phyloP scores from a whole-genome alignment of 2,329 filamentous ascomycete species.

The Lecanicillium sp. region DNA sequence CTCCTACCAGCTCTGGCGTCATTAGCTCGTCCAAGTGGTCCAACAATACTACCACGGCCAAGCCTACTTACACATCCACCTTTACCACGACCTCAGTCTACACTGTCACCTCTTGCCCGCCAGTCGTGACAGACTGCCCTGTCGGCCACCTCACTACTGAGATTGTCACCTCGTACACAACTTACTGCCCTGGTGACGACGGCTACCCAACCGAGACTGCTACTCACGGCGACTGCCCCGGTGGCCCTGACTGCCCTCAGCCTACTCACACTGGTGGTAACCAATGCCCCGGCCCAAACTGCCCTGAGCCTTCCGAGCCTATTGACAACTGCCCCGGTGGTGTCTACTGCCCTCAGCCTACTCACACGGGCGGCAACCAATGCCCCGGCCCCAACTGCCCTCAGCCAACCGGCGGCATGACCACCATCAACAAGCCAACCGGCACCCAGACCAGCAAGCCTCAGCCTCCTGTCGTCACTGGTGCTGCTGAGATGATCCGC shows the following conservation, averaged over 20 bases:
- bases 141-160: conserved; percentile 17
- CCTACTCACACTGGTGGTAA: not conserved
- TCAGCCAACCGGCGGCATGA: conserved; percentile 4
- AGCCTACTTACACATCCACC: conserved; percentile 22
- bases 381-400: conserved; percentile 3
- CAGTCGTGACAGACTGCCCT: conserved; percentile 35
- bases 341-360: conserved; percentile 5
- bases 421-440: conserved; percentile 3
- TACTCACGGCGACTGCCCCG: conserved; percentile 9
- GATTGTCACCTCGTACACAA: conserved; percentile 15
- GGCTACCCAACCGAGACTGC: conserved; percentile 1
- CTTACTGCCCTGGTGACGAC: conserved; percentile 22
- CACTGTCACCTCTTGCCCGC: conserved; percentile 33
- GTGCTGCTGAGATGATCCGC: conserved; percentile 3
- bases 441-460: conserved; percentile 1
- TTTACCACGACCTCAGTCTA: conserved; percentile 32
- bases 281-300: not conserved
- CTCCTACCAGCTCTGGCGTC: conserved; percentile 3
- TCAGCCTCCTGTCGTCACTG: conserved; percentile 1
- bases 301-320: conserved; percentile 1
- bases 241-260: conserved; percentile 8
- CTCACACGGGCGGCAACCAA: not conserved
- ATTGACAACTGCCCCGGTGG: conserved; percentile 10
- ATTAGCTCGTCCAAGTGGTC: conserved; percentile 4
- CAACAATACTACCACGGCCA: conserved; percentile 6